Conservation (phyloP, 345 rosid genomes). For the Boechera stricta region DNA sequence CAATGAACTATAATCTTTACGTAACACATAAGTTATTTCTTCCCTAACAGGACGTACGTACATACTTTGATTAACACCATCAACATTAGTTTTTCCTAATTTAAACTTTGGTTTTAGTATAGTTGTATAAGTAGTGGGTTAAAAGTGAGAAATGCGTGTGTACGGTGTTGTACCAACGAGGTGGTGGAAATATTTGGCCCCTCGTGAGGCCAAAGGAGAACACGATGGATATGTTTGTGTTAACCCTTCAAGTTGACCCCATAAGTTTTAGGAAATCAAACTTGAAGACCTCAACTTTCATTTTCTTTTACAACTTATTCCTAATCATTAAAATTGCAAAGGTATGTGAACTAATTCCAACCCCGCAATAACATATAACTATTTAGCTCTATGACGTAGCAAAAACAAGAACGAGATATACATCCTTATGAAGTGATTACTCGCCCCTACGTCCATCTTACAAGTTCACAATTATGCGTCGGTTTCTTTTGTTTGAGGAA, state of each 20-base stretch:
- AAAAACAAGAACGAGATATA: not conserved
- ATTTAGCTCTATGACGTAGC: slow-evolving; percentile 11
- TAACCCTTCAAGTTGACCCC: slow-evolving; percentile 33
- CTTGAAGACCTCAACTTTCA: slow-evolving; percentile 26
- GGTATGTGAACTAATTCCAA: slow-evolving; percentile 4
- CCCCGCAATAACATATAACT: slow-evolving; percentile 16
- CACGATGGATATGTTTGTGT: slow-evolving; percentile 11
- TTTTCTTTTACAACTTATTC: slow-evolving; percentile 26
- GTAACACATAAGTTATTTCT: not conserved
- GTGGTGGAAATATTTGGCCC: slow-evolving; percentile 34
- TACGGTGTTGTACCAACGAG: slow-evolving; percentile 43
- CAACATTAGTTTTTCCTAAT: not conserved
- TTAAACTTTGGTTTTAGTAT: not conserved
- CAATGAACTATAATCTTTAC: not conserved
- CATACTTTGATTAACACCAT: slow-evolving; percentile 12
- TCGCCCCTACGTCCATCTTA: slow-evolving; percentile 30
- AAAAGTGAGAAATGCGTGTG: slow-evolving; percentile 24
- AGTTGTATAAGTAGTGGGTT: slow-evolving; percentile 19
- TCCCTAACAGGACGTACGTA: not conserved
- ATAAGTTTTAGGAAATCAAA: slow-evolving; percentile 23
- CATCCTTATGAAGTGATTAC: slow-evolving; percentile 7
- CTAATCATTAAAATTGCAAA: slow-evolving; percentile 31
- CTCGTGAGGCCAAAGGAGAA: slow-evolving; percentile 43
- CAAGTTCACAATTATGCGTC: slow-evolving; percentile 13
- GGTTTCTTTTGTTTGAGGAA: not conserved